phyloP scores from a whole-genome alignment of 257 asterid genomes.

The Solanum pennellii region DNA sequence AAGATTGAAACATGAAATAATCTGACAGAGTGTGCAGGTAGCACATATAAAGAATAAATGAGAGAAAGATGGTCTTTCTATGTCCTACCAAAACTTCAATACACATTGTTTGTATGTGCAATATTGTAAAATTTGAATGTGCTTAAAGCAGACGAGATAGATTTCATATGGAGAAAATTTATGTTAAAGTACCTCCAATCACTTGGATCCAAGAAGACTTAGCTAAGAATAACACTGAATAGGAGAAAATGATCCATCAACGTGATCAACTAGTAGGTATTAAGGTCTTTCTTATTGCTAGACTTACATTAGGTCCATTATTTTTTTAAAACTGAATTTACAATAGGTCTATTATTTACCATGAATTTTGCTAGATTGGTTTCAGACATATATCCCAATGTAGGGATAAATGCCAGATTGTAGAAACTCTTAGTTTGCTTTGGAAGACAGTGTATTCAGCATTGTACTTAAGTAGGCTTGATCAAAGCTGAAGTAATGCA shows the following conservation, averaged over 20 bases:
- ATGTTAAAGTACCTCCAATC: neutral
- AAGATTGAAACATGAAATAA: neutral
- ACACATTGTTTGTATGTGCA: neutral
- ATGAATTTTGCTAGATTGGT: neutral
- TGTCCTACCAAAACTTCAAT: neutral
- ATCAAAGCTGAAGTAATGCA: neutral
- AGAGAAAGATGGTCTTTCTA: neutral
- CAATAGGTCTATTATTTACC: neutral
- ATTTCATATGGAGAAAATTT: neutral
- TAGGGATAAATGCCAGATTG: neutral
- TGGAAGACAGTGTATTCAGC: neutral
- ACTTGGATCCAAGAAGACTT: neutral
- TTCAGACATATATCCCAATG: neutral
- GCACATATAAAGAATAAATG: neutral
- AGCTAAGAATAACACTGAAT: neutral
- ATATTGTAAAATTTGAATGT: neutral
- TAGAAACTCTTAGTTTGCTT: neutral
- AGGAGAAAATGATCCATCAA: neutral
- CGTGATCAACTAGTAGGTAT: neutral
- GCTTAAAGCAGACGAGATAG: neutral
- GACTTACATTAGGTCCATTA: neutral
- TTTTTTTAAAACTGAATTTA: neutral
- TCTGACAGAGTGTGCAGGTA: neutral
- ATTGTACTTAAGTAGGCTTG: neutral
- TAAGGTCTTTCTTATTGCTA: neutral